These are phyloP conservation scores for Leccinum truebloodii DNA, from an alignment of 768 basidiomycete genomes.

Conservation along the genomic window DNA sequence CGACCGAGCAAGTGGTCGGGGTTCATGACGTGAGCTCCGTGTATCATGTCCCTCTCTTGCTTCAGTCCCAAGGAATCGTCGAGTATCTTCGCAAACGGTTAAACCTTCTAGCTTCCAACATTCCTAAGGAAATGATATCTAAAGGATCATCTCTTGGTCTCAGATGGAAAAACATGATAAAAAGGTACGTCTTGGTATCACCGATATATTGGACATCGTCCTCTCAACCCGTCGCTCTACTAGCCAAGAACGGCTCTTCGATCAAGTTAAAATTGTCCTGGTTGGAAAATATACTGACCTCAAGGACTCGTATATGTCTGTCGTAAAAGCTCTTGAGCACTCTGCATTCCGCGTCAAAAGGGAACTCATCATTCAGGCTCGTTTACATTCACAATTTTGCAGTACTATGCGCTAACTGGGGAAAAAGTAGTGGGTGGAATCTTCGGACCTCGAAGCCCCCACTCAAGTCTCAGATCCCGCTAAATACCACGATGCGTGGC, in stretches of 20 bases:
- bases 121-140: slow-evolving; percentile 56
- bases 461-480: slow-evolving; percentile 79
- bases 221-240: slow-evolving; percentile 6
- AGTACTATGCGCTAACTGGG: slow-evolving; percentile 7
- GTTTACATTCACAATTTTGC: slow-evolving; percentile 24
- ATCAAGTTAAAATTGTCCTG: slow-evolving; percentile 84
- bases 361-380: slow-evolving; percentile 77
- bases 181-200: slow-evolving; percentile 51
- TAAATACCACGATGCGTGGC: slow-evolving; percentile 95
- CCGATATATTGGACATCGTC: neutral
- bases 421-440: slow-evolving; percentile 84
- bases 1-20: slow-evolving; percentile 85
- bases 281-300: slow-evolving; percentile 98
- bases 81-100: slow-evolving; percentile 80
- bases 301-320: slow-evolving; percentile 98
- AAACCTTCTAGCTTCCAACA: slow-evolving; percentile 59
- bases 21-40: slow-evolving; percentile 96
- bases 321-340: slow-evolving; percentile 95
- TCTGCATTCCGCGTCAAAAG: slow-evolving; percentile 90
- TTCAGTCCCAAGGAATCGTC: slow-evolving; percentile 91
- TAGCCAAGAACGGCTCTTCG: slow-evolving; percentile 93
- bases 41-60: slow-evolving; percentile 93
- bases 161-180: slow-evolving; percentile 83
- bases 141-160: slow-evolving; percentile 66
- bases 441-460: slow-evolving; percentile 84